phyloP scores from a whole-genome alignment of 345 rosid genomes.

The Hypericum androsaemum region DNA sequence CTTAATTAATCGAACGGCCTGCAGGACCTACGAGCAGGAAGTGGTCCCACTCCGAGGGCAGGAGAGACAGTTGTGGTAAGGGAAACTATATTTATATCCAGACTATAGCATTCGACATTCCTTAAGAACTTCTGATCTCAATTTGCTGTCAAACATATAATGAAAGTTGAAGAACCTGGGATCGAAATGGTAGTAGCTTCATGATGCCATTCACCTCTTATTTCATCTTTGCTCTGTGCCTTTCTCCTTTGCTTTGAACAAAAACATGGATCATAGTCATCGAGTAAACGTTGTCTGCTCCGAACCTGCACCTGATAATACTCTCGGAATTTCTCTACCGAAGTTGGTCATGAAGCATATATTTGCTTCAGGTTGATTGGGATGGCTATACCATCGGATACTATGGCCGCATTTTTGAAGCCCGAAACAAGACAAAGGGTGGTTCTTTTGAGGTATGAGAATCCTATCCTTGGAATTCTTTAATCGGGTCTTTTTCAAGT shows the following conservation, averaged over 20 bases:
- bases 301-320: too few relatives aligned
- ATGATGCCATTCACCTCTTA: too few relatives aligned
- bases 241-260: too few relatives aligned
- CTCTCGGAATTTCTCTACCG: not conserved
- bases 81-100: not conserved
- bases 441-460: constrained; percentile 80
- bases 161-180: too few relatives aligned
- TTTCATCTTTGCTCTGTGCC: too few relatives aligned
- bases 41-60: constrained; percentile 65
- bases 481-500: not conserved
- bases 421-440: constrained; percentile 93
- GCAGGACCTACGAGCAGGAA: constrained; percentile 81
- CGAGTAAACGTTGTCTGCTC: too few relatives aligned
- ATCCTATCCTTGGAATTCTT: not conserved
- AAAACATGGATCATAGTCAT: too few relatives aligned
- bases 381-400: constrained; percentile 96
- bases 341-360: constrained; percentile 7
- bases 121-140: not conserved
- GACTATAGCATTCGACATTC: not conserved
- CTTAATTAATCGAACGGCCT: constrained; percentile 16
- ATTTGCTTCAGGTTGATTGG: constrained; percentile 72
- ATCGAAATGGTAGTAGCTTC: too few relatives aligned
- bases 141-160: too few relatives aligned
- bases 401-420: constrained; percentile 98
- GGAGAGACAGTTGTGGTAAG: constrained; percentile 85